Conservation (phyloP, 805 yeast species). For the Blastobotrys muscicola region DNA sequence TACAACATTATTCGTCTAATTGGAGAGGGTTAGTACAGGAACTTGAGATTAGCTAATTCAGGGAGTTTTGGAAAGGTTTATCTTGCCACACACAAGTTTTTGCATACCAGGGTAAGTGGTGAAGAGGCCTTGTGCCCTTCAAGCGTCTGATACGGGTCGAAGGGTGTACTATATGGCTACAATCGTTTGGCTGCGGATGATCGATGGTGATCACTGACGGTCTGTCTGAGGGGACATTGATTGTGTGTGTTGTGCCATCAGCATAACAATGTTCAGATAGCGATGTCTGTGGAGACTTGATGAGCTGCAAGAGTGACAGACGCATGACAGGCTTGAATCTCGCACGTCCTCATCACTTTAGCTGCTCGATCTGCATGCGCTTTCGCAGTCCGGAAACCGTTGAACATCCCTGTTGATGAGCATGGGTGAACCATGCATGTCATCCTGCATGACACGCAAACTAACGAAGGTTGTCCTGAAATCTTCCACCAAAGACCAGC, state of each 20-base stretch:
- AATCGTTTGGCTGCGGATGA: too few species aligned
- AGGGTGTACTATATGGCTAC: too few species aligned
- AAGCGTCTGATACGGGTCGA: too few species aligned
- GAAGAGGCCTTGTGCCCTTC: too few species aligned
- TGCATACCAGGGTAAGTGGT: constrained; percentile 46
- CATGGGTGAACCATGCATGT: not conserved
- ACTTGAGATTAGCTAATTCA: constrained; percentile 1
- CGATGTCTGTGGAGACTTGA: too few species aligned
- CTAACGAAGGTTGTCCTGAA: constrained; percentile 59
- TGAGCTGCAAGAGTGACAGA: not conserved
- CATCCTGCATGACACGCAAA: not conserved
- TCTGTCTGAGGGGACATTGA: too few species aligned
- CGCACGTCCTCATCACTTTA: not conserved
- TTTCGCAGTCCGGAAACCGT: not conserved
- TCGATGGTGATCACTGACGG: too few species aligned
- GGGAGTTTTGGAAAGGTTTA: constrained; percentile 80
- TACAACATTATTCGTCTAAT: constrained; percentile 63
- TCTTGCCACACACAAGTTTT: constrained; percentile 66
- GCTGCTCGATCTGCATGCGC: not conserved
- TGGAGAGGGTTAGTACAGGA: constrained; percentile 54
- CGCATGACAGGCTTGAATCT: not conserved
- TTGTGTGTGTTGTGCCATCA: too few species aligned
- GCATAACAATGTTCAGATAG: too few species aligned
- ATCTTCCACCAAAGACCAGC: constrained; percentile 65
- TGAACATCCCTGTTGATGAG: not conserved